Percentiles rank a stretch among this genome's conserved stretches.
Evolutionary conservation across 2,329 filamentous ascomycete species (phyloP).

Genomic region (Pseudohalonectria lignicola): DNA sequence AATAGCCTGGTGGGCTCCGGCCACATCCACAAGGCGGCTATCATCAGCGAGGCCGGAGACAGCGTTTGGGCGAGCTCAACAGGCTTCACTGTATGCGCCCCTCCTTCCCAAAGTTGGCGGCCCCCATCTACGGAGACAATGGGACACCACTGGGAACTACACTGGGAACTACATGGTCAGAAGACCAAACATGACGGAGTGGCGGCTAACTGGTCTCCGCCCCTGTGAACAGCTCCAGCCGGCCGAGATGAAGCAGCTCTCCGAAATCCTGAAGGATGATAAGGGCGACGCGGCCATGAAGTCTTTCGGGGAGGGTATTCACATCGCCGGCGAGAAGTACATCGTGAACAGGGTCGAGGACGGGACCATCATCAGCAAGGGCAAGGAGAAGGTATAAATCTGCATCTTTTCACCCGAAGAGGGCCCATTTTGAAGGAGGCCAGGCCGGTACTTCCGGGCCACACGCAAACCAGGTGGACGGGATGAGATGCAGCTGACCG

Average conservation of each 20-base stretch:
- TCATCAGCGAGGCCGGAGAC: constrained; percentile 71
- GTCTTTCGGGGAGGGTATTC: constrained; percentile 63
- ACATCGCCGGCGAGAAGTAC: constrained; percentile 68
- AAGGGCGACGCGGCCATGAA: constrained; percentile 53
- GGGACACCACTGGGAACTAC: too few species aligned
- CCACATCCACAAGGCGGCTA: constrained; percentile 74
- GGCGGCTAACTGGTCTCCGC: too few species aligned
- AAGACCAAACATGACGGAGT: too few species aligned
- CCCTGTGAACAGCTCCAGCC: constrained; percentile 40
- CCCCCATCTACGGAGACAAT: too few species aligned
- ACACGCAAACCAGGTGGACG: too few species aligned
- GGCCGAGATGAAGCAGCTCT: constrained; percentile 48
- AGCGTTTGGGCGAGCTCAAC: constrained; percentile 65
- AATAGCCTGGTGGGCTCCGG: constrained; percentile 67
- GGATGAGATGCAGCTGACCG: too few species aligned
- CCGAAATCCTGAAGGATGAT: constrained; percentile 35
- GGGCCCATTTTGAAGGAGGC: too few species aligned
- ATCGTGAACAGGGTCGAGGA: constrained; percentile 68
- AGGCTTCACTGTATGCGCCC: constrained; percentile 57
- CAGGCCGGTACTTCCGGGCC: too few species aligned
- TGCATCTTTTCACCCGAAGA: too few species aligned
- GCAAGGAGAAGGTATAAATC: too few species aligned
- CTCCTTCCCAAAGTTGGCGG: background rate
- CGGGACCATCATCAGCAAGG: too few species aligned
- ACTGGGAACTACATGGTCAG: too few species aligned